phyloP scores from a whole-genome alignment of 1,139 yeast species.

The Geotrichum bryndzae region DNA sequence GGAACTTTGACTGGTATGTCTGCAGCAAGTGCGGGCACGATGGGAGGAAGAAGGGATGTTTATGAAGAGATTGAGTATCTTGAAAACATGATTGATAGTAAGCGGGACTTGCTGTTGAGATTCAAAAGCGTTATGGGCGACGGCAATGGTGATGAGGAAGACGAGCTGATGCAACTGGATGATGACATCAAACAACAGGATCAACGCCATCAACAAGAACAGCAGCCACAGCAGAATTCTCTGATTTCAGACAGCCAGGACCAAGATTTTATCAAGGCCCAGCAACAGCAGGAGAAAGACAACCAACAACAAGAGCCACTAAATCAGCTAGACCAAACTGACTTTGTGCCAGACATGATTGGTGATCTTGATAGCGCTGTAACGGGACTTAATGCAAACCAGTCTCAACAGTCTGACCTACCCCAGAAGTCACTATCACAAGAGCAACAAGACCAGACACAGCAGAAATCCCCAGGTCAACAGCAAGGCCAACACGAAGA shows the following conservation, averaged over 20 bases:
- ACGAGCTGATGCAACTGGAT: neutral
- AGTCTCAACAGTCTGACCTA: too few relatives aligned
- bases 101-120: constrained; percentile 22
- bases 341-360: neutral
- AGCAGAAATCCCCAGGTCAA: neutral
- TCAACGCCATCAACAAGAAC: neutral
- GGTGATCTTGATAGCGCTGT: neutral
- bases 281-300: neutral
- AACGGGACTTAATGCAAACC: neutral
- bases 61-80: constrained; percentile 12
- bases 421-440: neutral
- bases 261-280: neutral
- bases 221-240: neutral
- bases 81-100: constrained; percentile 13
- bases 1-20: neutral
- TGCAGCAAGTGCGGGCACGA: neutral
- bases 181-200: neutral
- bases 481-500: neutral
- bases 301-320: neutral
- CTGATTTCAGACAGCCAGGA: neutral
- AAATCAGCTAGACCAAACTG: neutral
- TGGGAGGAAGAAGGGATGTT: constrained; percentile 12
- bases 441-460: neutral
- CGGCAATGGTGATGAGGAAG: constrained; percentile 18
- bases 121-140: constrained; percentile 26